A percentile compares a stretch with the other conserved stretches of the same genome.
These are phyloP conservation scores for Lachnellula cervina DNA, from an alignment of 2,329 filamentous ascomycete species.

Conservation along the genomic window DNA sequence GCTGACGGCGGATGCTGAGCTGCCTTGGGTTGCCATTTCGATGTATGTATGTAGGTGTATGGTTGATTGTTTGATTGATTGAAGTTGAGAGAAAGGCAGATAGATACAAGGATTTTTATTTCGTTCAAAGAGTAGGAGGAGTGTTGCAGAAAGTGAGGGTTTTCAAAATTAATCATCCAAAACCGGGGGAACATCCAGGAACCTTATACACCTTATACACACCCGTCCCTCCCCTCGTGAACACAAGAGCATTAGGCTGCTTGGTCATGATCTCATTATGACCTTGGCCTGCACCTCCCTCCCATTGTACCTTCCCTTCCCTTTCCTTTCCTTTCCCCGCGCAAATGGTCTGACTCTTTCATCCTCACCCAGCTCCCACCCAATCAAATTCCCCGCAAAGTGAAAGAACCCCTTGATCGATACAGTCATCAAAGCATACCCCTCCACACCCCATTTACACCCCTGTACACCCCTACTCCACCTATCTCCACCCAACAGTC, in stretches of 20 bases:
- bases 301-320: too few relatives aligned
- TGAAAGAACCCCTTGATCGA: background rate
- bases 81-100: background rate
- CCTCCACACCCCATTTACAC: background rate
- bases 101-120: too few relatives aligned
- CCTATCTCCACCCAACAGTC: too few relatives aligned
- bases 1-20: slow-evolving; percentile 12
- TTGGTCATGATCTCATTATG: background rate
- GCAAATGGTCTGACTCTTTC: background rate
- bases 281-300: too few relatives aligned
- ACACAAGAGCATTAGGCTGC: background rate
- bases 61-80: background rate
- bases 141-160: too few relatives aligned
- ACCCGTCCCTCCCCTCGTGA: background rate
- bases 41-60: background rate
- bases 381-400: too few relatives aligned
- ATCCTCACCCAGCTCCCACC: background rate
- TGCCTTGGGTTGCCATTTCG: background rate
- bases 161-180: too few relatives aligned
- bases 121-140: too few relatives aligned
- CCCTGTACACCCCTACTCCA: background rate
- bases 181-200: background rate
- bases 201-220: background rate
- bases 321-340: background rate
- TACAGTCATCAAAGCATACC: background rate